Percentiles rank a stretch among this genome's conserved stretches.
These are phyloP conservation scores for Beta lomatogona DNA, from an alignment of 179 eudicot genomes.

Conservation along the genomic window DNA sequence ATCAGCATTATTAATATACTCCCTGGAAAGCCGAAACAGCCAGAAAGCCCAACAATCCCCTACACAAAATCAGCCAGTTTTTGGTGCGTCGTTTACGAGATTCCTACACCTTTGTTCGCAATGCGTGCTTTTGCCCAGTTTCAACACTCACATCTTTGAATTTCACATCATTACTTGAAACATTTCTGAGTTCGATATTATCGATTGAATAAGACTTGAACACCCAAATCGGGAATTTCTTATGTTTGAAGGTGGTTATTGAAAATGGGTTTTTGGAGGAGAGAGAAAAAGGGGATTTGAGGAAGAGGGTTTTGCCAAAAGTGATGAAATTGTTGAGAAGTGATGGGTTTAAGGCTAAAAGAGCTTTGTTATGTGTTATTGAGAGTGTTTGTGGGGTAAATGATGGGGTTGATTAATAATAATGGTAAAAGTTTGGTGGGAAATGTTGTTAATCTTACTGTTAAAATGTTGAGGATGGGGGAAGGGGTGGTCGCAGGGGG, in stretches of 20 bases:
- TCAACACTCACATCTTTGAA: constrained; percentile 36
- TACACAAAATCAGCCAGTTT: constrained; percentile 48
- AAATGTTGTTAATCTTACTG: too few relatives aligned
- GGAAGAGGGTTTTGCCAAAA: constrained; percentile 46
- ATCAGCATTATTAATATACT: too few relatives aligned
- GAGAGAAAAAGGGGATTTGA: constrained; percentile 33
- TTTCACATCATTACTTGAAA: constrained; percentile 33
- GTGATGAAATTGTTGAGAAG: constrained; percentile 48
- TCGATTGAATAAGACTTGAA: constrained; percentile 56
- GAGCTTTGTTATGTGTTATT: constrained; percentile 51
- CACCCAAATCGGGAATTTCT: constrained; percentile 57
- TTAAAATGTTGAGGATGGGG: too few relatives aligned
- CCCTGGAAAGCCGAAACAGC: too few relatives aligned
- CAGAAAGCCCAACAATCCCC: too few relatives aligned
- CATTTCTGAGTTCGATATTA: constrained; percentile 42
- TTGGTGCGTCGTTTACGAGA: constrained; percentile 58
- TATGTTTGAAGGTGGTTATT: constrained; percentile 60
- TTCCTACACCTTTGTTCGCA: constrained; percentile 56
- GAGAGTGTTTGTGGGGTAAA: constrained; percentile 44
- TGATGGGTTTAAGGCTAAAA: constrained; percentile 61
- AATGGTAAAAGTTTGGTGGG: too few relatives aligned
- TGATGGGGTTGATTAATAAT: constrained; percentile 29
- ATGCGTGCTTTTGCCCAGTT: constrained; percentile 52
- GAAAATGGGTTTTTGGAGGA: constrained; percentile 35
- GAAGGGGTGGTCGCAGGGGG: too few relatives aligned